Evolutionary conservation across 305 asterid species (phyloP).

Genomic region (Rubia tinctorum): DNA sequence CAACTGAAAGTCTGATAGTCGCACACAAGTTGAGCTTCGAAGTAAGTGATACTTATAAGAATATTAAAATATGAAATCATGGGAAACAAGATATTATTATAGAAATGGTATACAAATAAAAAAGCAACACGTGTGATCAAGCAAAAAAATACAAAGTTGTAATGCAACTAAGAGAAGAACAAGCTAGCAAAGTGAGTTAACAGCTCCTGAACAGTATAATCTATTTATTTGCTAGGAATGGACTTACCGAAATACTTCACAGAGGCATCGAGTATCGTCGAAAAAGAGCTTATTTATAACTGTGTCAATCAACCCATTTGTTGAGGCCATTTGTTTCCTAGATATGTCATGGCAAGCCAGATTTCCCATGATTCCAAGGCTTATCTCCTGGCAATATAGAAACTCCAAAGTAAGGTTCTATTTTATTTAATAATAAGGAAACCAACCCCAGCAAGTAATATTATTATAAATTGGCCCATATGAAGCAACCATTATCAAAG

Average conservation of each 20-base stretch:
- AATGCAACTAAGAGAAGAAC: not conserved
- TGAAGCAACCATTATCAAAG: conserved; percentile 9
- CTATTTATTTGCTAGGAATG: conserved; percentile 4
- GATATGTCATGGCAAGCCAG: conserved; percentile 87
- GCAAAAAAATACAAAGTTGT: not conserved
- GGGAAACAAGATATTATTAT: too few species aligned
- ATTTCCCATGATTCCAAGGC: conserved; percentile 92
- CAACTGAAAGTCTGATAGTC: not conserved
- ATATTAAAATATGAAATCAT: too few species aligned
- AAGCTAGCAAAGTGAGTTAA: not conserved
- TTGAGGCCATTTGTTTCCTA: conserved; percentile 49
- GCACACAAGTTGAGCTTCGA: too few species aligned
- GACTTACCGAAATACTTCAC: conserved; percentile 77
- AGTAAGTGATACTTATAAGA: too few species aligned
- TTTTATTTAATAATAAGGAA: not conserved
- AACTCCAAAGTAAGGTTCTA: not conserved
- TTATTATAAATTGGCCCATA: not conserved
- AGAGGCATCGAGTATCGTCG: conserved; percentile 81
- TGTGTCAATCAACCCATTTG: conserved; percentile 58
- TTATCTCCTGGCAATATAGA: conserved; percentile 65
- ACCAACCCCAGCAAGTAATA: not conserved
- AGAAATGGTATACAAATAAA: not conserved
- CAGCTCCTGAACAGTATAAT: not conserved
- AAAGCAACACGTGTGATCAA: not conserved
- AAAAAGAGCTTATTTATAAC: conserved; percentile 67